Evolutionary conservation across 257 asterid species (phyloP), one percentile per base, ranked within the genome.

Genomic region (Nicotiana tabacum): DNA sequence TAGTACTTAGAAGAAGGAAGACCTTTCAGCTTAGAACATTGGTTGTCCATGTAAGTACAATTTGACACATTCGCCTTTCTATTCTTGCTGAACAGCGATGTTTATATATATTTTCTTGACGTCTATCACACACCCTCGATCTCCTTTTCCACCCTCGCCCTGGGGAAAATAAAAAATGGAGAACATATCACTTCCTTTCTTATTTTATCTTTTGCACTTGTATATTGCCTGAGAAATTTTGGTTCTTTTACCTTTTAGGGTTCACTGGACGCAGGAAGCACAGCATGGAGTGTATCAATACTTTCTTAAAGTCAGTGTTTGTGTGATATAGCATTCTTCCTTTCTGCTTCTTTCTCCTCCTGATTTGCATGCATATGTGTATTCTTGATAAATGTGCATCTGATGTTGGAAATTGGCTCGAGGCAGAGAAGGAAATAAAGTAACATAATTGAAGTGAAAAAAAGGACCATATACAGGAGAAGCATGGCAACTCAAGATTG

Each of bases 221-320:
- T 24, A 24, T 13, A 46, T 51, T 48, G 43, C 62, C 62, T 48
- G 51, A 74, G 15, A 7, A 15, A 15, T n/a, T 76, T 76, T 51
- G 80, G 46, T 76, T 74, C 60, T 24, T 15, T 29, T 76, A 15
- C 46, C 53, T 9, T 74, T 78, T 90, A 96, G 99, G 84, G 97
- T 90, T 64, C 91, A 85, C 3, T 91, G 97, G 92, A 84, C 87
- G 77, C 98, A 96, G 80, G 86, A 82, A 82, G 84, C 80, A 53
- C 97, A 93, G 35, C 88, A 85, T 89, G 99, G 99, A 27, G 85
- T 90, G 83, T 94, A 93, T 89, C 98, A 92, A 87, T 96, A 94
- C 87, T 96, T 94, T 83, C 60, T 91, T 84, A 96, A 96, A 97
- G 99, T 93, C 77, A 87, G 88, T 79, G 27, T 81, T 46, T 68